Evolutionary conservation across 148 eudicot genomes (phyloP).

Genomic region (Nyssa sinensis): DNA sequence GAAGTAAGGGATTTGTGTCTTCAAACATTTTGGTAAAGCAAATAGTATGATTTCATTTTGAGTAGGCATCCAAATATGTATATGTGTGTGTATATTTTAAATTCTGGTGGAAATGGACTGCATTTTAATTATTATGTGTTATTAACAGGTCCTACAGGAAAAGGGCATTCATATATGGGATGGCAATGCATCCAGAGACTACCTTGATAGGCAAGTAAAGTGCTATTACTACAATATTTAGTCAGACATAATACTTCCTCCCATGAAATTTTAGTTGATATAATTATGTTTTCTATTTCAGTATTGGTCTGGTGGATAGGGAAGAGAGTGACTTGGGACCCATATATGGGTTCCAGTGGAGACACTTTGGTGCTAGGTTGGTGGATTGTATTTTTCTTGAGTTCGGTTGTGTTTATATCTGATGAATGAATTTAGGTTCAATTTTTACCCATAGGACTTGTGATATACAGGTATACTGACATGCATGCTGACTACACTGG

Average conservation of each 20-base stretch:
- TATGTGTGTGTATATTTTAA: neutral
- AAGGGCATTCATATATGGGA: constrained; percentile 93
- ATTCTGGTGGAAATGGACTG: neutral
- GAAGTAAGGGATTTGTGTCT: neutral
- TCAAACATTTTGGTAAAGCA: neutral
- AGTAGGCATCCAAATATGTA: neutral
- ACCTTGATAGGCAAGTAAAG: constrained; percentile 58
- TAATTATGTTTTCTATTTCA: constrained; percentile 19
- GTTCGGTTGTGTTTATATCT: neutral
- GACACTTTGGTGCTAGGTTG: constrained; percentile 95
- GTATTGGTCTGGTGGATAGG: constrained; percentile 80
- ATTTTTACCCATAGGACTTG: neutral
- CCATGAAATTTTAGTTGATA: constrained; percentile 1
- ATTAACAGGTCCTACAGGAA: constrained; percentile 60
- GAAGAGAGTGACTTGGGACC: constrained; percentile 99
- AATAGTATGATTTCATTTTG: neutral
- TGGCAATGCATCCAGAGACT: constrained; percentile 88
- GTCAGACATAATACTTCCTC: neutral
- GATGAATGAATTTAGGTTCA: neutral
- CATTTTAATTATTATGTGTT: constrained; percentile 8
- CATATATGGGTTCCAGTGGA: constrained; percentile 96
- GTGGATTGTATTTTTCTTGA: neutral
- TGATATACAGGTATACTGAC: constrained; percentile 60
- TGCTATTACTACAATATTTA: neutral
- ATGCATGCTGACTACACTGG: constrained; percentile 95